Evolutionary conservation across 805 yeast species (phyloP), one percentile per base, ranked within the genome.

Genomic region (Saturnispora sanitii): DNA sequence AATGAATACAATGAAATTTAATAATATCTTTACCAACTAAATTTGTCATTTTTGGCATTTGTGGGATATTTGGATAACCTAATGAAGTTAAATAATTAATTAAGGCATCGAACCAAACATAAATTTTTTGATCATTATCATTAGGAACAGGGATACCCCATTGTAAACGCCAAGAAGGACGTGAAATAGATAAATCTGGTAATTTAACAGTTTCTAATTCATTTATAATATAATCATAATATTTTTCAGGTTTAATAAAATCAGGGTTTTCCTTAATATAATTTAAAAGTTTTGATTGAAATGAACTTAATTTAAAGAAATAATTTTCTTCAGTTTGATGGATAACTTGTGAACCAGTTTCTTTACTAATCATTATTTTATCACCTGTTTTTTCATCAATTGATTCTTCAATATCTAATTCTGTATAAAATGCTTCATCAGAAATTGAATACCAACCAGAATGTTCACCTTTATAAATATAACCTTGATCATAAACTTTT

Each of bases 51-150:
- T 31, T 54, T 42, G 60, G 60, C 20, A 48, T 35, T 6, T 42
- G 45, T 1, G 41, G 39, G n/a, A 22, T 50, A 35, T 28, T 45
- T 2, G 81, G 79, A 37, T 71, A 82, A 2, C 84, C 85, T 4
- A 47, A 36, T 1, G 85, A 71, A 1, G 96, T 83, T 4, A 86
- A 41, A 54, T 92, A 92, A 58, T 87, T 92, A 33, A 82, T 68
- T 34, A 92, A 66, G 0, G 98, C 98, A 62, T 92, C 98, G 45
- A 92, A 80, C 98, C 98, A 92, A 13, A 92, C 98, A 53, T 92
- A 92, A 40, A 92, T 77, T 36, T 72, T 79, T 55, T 90, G 97
- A 1, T 77, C 52, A 0, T 69, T 61, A 53, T 88, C 95, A 18
- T 68, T 66, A 2, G 98, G 97, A 2, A 90, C 96, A 6, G 73